These are phyloP conservation scores for Phytophthora fragariaefolia DNA, from an alignment of 352 stramenopile genomes.

Conservation along the genomic window DNA sequence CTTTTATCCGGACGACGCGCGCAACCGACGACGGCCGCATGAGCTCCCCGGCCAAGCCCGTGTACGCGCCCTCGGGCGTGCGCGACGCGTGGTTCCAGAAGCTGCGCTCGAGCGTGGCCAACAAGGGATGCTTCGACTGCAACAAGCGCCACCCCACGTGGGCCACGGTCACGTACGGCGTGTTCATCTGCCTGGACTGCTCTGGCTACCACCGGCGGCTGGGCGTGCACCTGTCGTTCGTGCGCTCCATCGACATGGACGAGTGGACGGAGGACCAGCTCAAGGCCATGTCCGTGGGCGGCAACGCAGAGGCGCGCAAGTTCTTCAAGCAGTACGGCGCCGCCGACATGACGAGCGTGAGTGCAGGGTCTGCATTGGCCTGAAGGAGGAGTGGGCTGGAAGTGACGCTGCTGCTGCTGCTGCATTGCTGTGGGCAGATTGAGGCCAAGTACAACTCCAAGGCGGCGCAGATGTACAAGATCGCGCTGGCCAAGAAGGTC, in stretches of 20 bases:
- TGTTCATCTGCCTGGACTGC: constrained; percentile 97
- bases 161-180: constrained; percentile 95
- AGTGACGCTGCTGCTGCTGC: constrained; percentile 2
- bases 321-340: constrained; percentile 95
- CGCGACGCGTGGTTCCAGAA: constrained; percentile 91
- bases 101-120: constrained; percentile 73
- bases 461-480: constrained; percentile 90
- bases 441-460: constrained; percentile 93
- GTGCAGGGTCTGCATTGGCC: constrained; percentile 19
- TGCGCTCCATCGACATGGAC: constrained; percentile 96
- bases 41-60: constrained; percentile 52
- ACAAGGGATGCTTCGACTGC: constrained; percentile 97
- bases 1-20: neutral
- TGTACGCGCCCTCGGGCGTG: constrained; percentile 76
- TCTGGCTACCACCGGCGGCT: constrained; percentile 93
- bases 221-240: constrained; percentile 95
- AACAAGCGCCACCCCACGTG: constrained; percentile 95
- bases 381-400: too few relatives aligned
- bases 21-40: constrained; percentile 31
- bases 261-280: constrained; percentile 96
- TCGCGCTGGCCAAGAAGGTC: constrained; percentile 83
- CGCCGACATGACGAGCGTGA: constrained; percentile 87
- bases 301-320: constrained; percentile 93
- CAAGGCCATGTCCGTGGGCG: constrained; percentile 92
- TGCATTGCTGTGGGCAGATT: constrained; percentile 56